phyloP scores from a whole-genome alignment of 257 asterid genomes.

The Solanum dulcamara region DNA sequence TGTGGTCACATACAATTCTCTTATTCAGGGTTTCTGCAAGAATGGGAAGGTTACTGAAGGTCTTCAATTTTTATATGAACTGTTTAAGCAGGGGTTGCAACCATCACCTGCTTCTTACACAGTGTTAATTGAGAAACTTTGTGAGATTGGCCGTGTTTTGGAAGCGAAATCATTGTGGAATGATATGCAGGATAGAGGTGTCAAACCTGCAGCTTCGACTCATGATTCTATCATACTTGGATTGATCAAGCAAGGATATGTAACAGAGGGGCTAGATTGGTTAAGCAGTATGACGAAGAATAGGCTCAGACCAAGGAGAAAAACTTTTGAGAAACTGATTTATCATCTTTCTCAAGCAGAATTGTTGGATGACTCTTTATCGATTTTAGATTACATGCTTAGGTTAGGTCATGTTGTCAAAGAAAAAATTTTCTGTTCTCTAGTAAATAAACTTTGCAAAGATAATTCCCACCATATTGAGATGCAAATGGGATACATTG shows the following conservation, averaged over 20 bases:
- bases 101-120: constrained; percentile 34
- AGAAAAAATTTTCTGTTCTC: constrained; percentile 13
- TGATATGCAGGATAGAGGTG: constrained; percentile 42
- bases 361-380: constrained; percentile 30
- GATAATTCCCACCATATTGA: constrained; percentile 11
- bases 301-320: constrained; percentile 33
- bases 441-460: constrained; percentile 40
- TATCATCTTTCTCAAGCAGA: constrained; percentile 23
- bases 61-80: constrained; percentile 23
- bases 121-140: constrained; percentile 28
- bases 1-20: constrained; percentile 33
- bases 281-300: constrained; percentile 27
- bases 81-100: constrained; percentile 32
- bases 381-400: constrained; percentile 35
- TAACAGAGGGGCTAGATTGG: constrained; percentile 38
- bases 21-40: constrained; percentile 41
- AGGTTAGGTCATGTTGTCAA: constrained; percentile 31
- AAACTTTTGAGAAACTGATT: constrained; percentile 38
- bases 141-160: constrained; percentile 30
- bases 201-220: constrained; percentile 17
- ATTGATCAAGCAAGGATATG: constrained; percentile 30
- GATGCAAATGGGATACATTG: constrained; percentile 10
- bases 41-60: constrained; percentile 29
- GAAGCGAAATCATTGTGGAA: constrained; percentile 47
- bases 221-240: constrained; percentile 36